phyloP scores from a whole-genome alignment of 78 protist genomes.

The Chrysochromulina tobinii region DNA sequence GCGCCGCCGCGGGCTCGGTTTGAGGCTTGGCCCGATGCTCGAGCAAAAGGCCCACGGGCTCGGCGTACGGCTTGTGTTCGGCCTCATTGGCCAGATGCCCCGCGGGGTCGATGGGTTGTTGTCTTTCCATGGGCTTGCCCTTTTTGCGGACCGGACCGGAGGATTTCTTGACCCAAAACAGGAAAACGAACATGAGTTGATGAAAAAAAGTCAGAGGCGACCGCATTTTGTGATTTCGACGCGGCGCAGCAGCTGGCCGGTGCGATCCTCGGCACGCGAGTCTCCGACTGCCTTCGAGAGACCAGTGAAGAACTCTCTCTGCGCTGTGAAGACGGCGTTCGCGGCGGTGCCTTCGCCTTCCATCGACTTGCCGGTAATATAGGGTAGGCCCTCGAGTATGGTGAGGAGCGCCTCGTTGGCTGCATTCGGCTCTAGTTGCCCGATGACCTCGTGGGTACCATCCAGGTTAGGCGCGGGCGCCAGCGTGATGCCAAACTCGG shows the following conservation, averaged over 20 bases:
- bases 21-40: no score
- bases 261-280: not conserved
- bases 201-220: not conserved
- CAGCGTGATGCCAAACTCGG: conserved; percentile 3
- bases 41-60: no score
- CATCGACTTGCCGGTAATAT: not conserved
- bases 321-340: not conserved
- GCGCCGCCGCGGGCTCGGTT: no score
- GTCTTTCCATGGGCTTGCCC: no score
- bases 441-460: not conserved
- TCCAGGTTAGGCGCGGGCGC: not conserved
- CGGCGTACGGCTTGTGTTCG: no score
- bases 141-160: no score
- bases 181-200: no score
- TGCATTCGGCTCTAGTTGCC: not conserved
- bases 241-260: conserved; percentile 13
- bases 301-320: not conserved
- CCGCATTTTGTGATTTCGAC: not conserved
- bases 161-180: no score
- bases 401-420: not conserved
- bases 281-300: not conserved
- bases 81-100: no score
- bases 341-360: not conserved
- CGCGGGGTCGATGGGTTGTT: no score
- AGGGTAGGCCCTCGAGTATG: not conserved